Base-by-base conservation (phyloP, 163 green algal species). In the Chlorella variabilis region DNA sequence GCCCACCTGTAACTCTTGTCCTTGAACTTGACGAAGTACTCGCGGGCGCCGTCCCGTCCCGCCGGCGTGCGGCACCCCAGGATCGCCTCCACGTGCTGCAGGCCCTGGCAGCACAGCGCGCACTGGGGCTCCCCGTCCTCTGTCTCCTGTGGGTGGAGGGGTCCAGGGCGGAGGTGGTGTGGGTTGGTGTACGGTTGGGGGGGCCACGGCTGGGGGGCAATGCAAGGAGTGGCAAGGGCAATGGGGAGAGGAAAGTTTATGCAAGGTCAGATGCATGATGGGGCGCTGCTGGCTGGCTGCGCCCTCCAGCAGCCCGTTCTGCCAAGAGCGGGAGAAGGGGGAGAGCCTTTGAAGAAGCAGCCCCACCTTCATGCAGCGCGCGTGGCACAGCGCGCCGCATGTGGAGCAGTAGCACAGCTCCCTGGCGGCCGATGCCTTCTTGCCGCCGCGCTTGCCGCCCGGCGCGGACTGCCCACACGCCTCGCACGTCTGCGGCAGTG, bases 11-110 rank as follows among this genome's bases (percentile, higher is more conserved):
- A 74, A 18, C 67, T 34, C 39, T 51, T 65, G 31, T 34, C 48
- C 48, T 82, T 82, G 48, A 68, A 80, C 45, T 84, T 81, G 29
- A 81, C 49, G 36, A 66, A 82, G 73, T 82, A 85, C 51, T 85
- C 63, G 0, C 42, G 71, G 29, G 18, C 18, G 27, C 31, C 45
- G 15, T 62, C 29, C 15, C 25, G 29, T 0, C 69, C 68, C n/a
- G 42, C 25, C 45, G 36, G 54, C 27, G 34, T 25, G 23, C 80
- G 71, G 80, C 80, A 85, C 29, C 80, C 80, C 63, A 85, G 80
- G 7, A 85, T 70, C 8, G 38, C 42, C 51, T 77, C 74, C 23
- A 82, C 61, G 1, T 41, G 61, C 38, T 27, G 51, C 48, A 85
- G 66, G 20, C 73, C 80, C 18, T 21, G 45, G 8, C 15, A 4